These are phyloP conservation scores for Kwoniella dendrophila DNA, from an alignment of 768 basidiomycete genomes.

Conservation along the genomic window DNA sequence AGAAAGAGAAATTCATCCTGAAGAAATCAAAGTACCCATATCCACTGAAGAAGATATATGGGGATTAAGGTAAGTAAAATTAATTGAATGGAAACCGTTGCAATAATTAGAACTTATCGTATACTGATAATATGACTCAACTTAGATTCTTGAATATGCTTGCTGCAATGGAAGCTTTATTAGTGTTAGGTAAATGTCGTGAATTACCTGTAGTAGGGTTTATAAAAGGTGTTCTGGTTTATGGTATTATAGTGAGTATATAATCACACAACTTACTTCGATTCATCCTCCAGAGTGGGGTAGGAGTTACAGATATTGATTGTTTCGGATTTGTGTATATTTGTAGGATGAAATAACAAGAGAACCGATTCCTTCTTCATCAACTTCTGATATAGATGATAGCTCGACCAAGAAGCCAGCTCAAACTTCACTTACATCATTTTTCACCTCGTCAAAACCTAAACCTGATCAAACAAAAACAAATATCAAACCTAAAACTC, in stretches of 20 bases:
- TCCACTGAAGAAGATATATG: slow-evolving; percentile 70
- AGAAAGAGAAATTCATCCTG: slow-evolving; percentile 70
- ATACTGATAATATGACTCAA: too few relatives aligned
- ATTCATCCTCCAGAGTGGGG: too few relatives aligned
- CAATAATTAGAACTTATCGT: neutral
- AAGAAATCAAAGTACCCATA: slow-evolving; percentile 63
- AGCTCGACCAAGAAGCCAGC: slow-evolving; percentile 16
- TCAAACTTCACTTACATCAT: slow-evolving; percentile 37
- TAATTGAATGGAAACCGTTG: neutral
- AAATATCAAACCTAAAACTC: slow-evolving; percentile 23
- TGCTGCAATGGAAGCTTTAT: slow-evolving; percentile 64
- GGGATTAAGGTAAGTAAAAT: slow-evolving; percentile 66
- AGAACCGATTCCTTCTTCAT: slow-evolving; percentile 30
- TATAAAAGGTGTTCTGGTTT: slow-evolving; percentile 66
- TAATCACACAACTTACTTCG: too few relatives aligned
- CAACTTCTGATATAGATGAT: neutral
- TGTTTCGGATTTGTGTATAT: too few relatives aligned
- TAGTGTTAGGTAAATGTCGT: slow-evolving; percentile 61
- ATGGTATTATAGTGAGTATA: slow-evolving; percentile 71
- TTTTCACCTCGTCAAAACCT: slow-evolving; percentile 29
- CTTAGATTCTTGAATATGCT: slow-evolving; percentile 74
- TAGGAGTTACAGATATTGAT: too few relatives aligned
- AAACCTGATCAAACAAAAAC: slow-evolving; percentile 5
- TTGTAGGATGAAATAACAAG: slow-evolving; percentile 55
- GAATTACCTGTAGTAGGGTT: slow-evolving; percentile 84